A percentile compares a stretch with the other conserved stretches of the same genome.
These are phyloP conservation scores for Boletus rubropictus DNA, from an alignment of 768 basidiomycete genomes.

Conservation along the genomic window DNA sequence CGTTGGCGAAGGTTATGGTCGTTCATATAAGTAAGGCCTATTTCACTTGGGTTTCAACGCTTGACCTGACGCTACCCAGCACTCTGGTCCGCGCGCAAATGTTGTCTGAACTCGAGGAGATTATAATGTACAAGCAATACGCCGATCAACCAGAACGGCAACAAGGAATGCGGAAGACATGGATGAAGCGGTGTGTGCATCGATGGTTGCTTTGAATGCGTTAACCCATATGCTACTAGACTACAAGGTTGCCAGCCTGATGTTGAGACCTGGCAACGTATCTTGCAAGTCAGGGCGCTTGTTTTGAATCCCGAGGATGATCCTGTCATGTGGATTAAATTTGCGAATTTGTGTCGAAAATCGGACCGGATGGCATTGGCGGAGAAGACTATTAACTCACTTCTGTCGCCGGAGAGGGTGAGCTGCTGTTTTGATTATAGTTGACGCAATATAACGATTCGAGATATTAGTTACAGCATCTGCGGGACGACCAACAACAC, in stretches of 20 bases:
- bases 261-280: slow-evolving; percentile 98
- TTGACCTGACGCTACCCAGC: slow-evolving; percentile 37
- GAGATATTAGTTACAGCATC: slow-evolving; percentile 35
- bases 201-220: background rate
- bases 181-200: slow-evolving; percentile 81
- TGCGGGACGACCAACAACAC: slow-evolving; percentile 47
- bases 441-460: background rate
- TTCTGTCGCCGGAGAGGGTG: slow-evolving; percentile 72
- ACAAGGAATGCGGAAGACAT: slow-evolving; percentile 83
- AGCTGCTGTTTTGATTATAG: slow-evolving; percentile 12
- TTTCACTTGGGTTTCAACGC: background rate
- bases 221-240: slow-evolving; percentile 35
- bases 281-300: slow-evolving; percentile 90
- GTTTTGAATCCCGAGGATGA: slow-evolving; percentile 92
- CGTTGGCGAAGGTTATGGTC: slow-evolving; percentile 94
- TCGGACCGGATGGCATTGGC: slow-evolving; percentile 91
- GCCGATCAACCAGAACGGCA: slow-evolving; percentile 94
- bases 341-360: slow-evolving; percentile 95
- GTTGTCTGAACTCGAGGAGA: slow-evolving; percentile 96
- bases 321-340: slow-evolving; percentile 98
- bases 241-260: slow-evolving; percentile 95
- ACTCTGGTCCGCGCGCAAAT: slow-evolving; percentile 97
- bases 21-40: slow-evolving; percentile 83
- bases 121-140: slow-evolving; percentile 91
- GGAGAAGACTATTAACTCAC: slow-evolving; percentile 92